A percentile compares a stretch with the other conserved stretches of the same genome.
These are phyloP conservation scores for Penicillium sp. DNA, from an alignment of 2,329 filamentous ascomycete species.

Conservation along the genomic window DNA sequence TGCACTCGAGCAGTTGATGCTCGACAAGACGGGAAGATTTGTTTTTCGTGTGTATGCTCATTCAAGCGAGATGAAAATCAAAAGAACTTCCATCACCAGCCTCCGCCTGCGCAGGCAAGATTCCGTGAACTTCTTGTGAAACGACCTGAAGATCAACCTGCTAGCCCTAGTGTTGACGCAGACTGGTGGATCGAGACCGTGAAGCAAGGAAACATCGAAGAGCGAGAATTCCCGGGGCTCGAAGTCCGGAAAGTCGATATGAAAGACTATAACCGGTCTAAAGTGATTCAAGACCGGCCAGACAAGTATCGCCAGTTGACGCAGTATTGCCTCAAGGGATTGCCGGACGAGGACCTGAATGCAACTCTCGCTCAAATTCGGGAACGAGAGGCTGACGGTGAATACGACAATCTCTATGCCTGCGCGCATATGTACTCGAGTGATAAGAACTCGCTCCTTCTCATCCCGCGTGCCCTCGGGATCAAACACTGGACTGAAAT, in stretches of 20 bases:
- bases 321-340: conserved; percentile 50
- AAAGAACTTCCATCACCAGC: conserved; percentile 34
- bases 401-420: conserved; percentile 56
- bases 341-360: conserved; percentile 34
- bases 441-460: conserved; percentile 57
- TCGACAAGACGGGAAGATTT: conserved; percentile 50
- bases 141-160: conserved; percentile 35
- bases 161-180: conserved; percentile 38
- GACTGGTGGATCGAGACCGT: conserved; percentile 38
- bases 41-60: conserved; percentile 55
- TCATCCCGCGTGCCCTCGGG: conserved; percentile 54
- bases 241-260: conserved; percentile 57
- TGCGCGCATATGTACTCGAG: conserved; percentile 60
- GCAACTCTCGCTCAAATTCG: conserved; percentile 18
- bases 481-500: conserved; percentile 45
- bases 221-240: conserved; percentile 43
- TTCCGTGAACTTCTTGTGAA: conserved; percentile 34
- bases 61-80: conserved; percentile 51
- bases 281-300: conserved; percentile 29
- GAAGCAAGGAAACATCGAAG: conserved; percentile 27
- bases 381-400: conserved; percentile 33
- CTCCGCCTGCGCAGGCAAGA: conserved; percentile 28
- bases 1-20: conserved; percentile 56
- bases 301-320: conserved; percentile 46
- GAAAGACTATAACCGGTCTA: conserved; percentile 47